Evolutionary conservation across 176 grass and related monocot genomes (phyloP), one percentile per base, ranked within the genome.

Genomic region (Musa beccarii): DNA sequence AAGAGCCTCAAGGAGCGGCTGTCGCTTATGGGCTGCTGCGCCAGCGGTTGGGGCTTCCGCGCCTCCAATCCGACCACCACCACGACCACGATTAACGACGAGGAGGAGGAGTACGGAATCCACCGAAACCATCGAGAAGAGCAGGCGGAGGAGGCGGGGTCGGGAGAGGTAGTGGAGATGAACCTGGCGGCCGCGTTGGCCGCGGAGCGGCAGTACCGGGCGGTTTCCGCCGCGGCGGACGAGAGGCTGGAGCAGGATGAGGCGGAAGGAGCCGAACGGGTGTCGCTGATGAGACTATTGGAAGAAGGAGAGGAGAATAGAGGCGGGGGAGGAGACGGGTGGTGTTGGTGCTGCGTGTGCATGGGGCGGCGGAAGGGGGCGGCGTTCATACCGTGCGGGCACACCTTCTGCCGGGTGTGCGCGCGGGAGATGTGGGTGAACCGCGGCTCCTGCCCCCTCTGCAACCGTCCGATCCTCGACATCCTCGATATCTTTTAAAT

Each of bases 341-440:
- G 26, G 73, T 75, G 73, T 5, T 55, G 73, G 9, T 75, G 73
- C 73, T 75, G 73, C 73, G 73, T 75, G 73, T 75, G 73, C n/a
- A 12, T 59, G 73, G 73, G 54, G 55, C 24, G 54, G 73, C 73
- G 54, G 73, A 75, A 75, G 52, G 73, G 73, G 26, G 54, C 73
- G 54, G 73, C 73, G 73, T 75, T 75, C 26, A 59, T 75, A 15
- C 73, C 73, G 9, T 75, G 73, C 73, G 73, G 73, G 8, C 73
- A 75, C 73, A 75, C 73, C 73, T 75, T 75, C 25, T 75, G 73
- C 54, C 54, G 73, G 73, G 25, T 49, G 15, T 75, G 73, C 16
- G 54, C 73, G 0, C 73, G 73, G 73, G 54, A 75, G 54, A 14
- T 75, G 6, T 49, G 54, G 54, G 3, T 59, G 25, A 59, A 3